phyloP scores from a whole-genome alignment of 148 eudicot species.

The Rhododendron ovatum region DNA sequence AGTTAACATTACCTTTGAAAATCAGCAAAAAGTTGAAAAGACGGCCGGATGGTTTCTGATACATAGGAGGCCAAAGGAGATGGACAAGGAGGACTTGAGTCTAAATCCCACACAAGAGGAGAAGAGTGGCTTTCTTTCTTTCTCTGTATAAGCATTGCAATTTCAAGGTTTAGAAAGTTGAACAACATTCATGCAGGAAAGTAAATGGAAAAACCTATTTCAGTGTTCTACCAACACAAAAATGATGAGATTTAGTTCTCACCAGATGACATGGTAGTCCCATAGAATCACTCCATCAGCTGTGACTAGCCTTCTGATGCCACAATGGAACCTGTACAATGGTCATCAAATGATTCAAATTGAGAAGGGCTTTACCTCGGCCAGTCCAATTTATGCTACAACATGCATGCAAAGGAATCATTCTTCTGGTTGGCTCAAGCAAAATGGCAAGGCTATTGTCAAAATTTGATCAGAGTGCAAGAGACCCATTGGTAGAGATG shows the following conservation, averaged over 20 bases:
- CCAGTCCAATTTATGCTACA: background rate
- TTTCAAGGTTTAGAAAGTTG: background rate
- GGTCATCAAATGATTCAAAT: background rate
- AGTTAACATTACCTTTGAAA: constrained; percentile 53
- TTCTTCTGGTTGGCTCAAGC: too few relatives aligned
- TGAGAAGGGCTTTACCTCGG: background rate
- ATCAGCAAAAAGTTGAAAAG: constrained; percentile 78
- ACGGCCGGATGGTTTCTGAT: constrained; percentile 67
- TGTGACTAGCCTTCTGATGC: constrained; percentile 95
- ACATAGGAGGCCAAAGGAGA: constrained; percentile 60
- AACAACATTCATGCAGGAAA: background rate
- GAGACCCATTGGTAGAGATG: background rate
- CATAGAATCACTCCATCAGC: constrained; percentile 86
- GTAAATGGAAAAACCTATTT: background rate
- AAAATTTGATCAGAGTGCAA: background rate
- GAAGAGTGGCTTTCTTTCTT: constrained; percentile 42
- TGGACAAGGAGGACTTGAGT: constrained; percentile 80
- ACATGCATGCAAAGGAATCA: background rate
- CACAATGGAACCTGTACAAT: constrained; percentile 77
- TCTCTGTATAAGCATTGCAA: constrained; percentile 35
- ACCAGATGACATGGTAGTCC: constrained; percentile 97
- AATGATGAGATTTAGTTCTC: constrained; percentile 12
- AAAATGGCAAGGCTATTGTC: background rate
- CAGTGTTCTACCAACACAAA: background rate
- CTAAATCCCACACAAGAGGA: constrained; percentile 87